Evolutionary conservation across 768 basidiomycete genomes (phyloP).

Genomic region (Suillus subluteus): DNA sequence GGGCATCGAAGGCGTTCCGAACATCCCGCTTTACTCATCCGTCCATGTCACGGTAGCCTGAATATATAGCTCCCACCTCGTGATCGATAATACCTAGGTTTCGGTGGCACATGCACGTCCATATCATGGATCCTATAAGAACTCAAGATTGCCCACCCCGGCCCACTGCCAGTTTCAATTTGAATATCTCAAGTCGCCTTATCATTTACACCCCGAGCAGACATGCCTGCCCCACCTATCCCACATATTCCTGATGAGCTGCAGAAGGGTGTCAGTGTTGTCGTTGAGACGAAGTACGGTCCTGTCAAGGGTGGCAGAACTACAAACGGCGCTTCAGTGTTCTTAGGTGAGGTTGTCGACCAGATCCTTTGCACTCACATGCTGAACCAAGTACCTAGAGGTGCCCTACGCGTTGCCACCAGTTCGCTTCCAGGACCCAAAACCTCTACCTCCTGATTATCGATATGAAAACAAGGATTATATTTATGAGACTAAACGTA

Average conservation of each 20-base stretch:
- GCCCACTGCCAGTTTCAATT: background rate
- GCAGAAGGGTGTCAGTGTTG: constrained; percentile 43
- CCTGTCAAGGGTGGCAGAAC: constrained; percentile 61
- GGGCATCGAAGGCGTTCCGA: background rate
- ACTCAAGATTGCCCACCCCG: background rate
- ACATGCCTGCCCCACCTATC: constrained; percentile 6
- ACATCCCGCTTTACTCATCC: constrained; percentile 11
- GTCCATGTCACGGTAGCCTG: background rate
- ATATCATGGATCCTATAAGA: constrained; percentile 9
- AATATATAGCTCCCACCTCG: constrained; percentile 8
- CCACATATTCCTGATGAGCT: constrained; percentile 64
- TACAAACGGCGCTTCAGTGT: constrained; percentile 61
- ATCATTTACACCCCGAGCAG: background rate
- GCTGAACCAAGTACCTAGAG: constrained; percentile 38
- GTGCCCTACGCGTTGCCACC: constrained; percentile 75
- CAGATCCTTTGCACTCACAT: background rate
- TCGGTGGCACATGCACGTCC: background rate
- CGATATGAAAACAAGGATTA: constrained; percentile 65
- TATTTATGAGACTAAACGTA: constrained; percentile 59
- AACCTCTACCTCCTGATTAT: constrained; percentile 54
- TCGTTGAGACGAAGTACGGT: constrained; percentile 59
- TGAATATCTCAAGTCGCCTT: background rate
- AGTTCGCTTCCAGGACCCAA: constrained; percentile 63
- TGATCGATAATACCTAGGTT: background rate
- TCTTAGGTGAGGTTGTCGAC: constrained; percentile 51